Conservation (phyloP, 208 protist species). For the Trypanosoma conorhini region DNA sequence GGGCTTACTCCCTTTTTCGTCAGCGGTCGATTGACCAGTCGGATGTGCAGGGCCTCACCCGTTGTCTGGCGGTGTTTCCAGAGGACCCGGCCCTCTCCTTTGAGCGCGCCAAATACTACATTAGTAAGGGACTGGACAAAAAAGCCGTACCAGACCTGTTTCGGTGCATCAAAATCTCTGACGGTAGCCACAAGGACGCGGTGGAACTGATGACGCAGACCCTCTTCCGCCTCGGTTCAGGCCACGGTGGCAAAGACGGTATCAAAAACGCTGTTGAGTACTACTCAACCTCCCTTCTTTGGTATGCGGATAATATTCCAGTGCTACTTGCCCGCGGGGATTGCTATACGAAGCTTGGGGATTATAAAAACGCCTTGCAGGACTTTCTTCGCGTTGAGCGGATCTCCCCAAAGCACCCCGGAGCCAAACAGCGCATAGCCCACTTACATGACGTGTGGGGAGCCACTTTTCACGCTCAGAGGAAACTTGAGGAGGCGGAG, state of each 20-base stretch:
- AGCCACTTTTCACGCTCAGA: constrained; percentile 53
- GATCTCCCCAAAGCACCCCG: constrained; percentile 53
- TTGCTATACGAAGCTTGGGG: constrained; percentile 85
- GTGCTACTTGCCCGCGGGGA: constrained; percentile 84
- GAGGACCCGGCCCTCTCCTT: constrained; percentile 76
- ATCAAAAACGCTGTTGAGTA: constrained; percentile 76
- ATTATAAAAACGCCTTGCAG: constrained; percentile 68
- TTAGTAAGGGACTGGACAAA: constrained; percentile 62
- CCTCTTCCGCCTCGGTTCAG: constrained; percentile 70
- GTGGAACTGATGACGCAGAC: constrained; percentile 84
- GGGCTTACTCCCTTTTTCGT: constrained; percentile 72
- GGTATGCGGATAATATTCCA: constrained; percentile 76
- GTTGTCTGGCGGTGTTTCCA: constrained; percentile 81
- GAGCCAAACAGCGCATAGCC: constrained; percentile 62
- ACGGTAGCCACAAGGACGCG: constrained; percentile 76
- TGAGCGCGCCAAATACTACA: constrained; percentile 64
- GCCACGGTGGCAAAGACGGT: constrained; percentile 43
- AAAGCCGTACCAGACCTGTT: constrained; percentile 83
- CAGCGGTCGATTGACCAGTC: constrained; percentile 52
- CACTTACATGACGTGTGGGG: constrained; percentile 86
- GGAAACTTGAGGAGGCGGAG: constrained; percentile 63
- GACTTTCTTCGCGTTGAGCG: constrained; percentile 71
- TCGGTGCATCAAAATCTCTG: constrained; percentile 76
- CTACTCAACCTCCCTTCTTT: constrained; percentile 90
- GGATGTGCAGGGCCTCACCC: constrained; percentile 74